Base-by-base conservation (phyloP, 768 basidiomycete genomes). In the Pleurotus eryngii region DNA sequence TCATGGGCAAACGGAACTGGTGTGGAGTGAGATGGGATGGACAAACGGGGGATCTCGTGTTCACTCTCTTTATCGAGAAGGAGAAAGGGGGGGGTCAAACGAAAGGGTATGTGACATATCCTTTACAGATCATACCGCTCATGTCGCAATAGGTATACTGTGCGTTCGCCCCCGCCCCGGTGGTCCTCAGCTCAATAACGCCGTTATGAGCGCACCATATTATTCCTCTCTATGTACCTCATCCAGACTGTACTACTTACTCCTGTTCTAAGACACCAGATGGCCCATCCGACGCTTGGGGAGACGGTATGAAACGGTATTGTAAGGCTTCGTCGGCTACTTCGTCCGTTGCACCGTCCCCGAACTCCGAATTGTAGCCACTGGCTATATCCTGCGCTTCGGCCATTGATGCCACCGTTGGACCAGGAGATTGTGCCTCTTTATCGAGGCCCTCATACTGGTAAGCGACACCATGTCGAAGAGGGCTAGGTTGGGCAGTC, bases 1-100 rank as follows among this genome's bases (percentile, higher is more conserved):
- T 97, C 57, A 95, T 95, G 86, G 92, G 91, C 2, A 76, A 83
- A 56, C 81, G 95, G 38, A 98, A 98, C 69, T 98, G 92, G 86
- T 89, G 90, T 65, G 78, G 79, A 38, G 83, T 91, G 6, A 72
- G 78, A 30, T 86, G 82, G 75, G 82, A 90, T 45, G 64, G 68
- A 12, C 51, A 64, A 2, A 79, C 81, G 4, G 86, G 87, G 0
- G 87, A 89, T 4, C 64, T 98, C 62, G 71, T 82, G 6, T 98
- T 91, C 60, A 89, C 93, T 62, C 84, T 98, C 64, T 83, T 90
- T 1, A 85, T 98, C 8, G 96, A 99, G 71, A 89, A 81, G 62
- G 76, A 79, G 61, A 95, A 92, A 65, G 96, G 96, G 0, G 56
- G 74, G 35, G 96, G 96, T 5, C 80, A 84, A 58, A 98, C 93